phyloP scores from a whole-genome alignment of 208 protist genomes.

The Strigomonas galati region DNA sequence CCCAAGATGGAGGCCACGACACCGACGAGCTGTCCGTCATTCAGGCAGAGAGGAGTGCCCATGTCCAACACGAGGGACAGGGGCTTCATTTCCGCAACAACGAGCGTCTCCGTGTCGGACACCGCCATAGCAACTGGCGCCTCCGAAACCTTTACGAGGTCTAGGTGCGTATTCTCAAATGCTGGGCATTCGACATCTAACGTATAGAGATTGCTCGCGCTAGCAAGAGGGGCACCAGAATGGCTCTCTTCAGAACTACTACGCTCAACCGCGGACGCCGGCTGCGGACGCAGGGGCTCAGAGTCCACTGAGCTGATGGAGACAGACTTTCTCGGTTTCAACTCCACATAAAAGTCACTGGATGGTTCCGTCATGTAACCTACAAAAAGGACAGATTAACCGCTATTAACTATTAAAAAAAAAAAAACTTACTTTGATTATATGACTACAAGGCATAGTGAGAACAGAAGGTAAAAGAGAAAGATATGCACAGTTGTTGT shows the following conservation, averaged over 20 bases:
- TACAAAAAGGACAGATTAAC: too few relatives aligned
- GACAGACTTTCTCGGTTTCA: conserved; percentile 16
- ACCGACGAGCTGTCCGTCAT: conserved; percentile 51
- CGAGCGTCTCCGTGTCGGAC: conserved; percentile 18
- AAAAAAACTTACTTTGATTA: not conserved
- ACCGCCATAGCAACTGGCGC: conserved; percentile 37
- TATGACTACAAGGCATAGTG: not conserved
- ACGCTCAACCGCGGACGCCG: conserved; percentile 15
- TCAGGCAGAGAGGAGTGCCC: conserved; percentile 64
- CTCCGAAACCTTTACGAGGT: conserved; percentile 57
- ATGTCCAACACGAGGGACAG: conserved; percentile 53
- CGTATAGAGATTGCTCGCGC: not conserved
- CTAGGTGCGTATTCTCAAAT: conserved; percentile 9
- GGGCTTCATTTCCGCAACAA: conserved; percentile 42
- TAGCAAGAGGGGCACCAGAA: not conserved
- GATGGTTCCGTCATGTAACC: not conserved
- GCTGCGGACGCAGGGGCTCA: conserved; percentile 47
- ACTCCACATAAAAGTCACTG: not conserved
- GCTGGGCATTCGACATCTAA: not conserved
- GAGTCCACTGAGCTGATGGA: conserved; percentile 87
- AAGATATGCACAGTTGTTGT: not conserved
- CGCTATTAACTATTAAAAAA: too few relatives aligned
- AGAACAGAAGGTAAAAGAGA: not conserved
- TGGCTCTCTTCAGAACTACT: not conserved
- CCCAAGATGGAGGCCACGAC: conserved; percentile 56